Conservation (phyloP, 257 asterid species). For the Solanum bulbocastanum region DNA sequence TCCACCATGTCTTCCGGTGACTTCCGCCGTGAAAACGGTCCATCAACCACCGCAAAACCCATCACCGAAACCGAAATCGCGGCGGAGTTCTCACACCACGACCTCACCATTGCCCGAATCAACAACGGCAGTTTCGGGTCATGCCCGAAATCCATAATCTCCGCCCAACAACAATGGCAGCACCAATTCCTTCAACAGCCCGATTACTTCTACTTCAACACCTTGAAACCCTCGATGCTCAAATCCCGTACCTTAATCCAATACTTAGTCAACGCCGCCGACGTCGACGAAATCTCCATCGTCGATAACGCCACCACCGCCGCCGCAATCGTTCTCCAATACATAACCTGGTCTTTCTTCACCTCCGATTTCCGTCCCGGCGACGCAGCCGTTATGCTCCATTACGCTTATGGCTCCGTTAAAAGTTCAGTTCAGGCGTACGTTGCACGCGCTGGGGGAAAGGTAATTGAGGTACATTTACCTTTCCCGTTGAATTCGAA, state of each 20-base stretch:
- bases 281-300: conserved; percentile 62
- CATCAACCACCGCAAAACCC: background rate
- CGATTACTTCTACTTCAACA: conserved; percentile 54
- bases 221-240: conserved; percentile 52
- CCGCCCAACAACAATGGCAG: conserved; percentile 71
- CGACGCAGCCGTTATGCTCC: conserved; percentile 64
- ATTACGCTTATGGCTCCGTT: conserved; percentile 76
- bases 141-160: conserved; percentile 66
- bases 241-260: conserved; percentile 43
- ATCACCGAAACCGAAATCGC: conserved; percentile 33
- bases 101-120: conserved; percentile 52
- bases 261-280: conserved; percentile 58
- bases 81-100: conserved; percentile 75
- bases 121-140: conserved; percentile 93
- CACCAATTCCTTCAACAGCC: conserved; percentile 71
- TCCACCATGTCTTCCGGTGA: conserved; percentile 13
- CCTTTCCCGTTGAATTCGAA: conserved; percentile 62
- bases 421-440: conserved; percentile 75
- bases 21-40: background rate
- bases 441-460: conserved; percentile 78
- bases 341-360: conserved; percentile 54
- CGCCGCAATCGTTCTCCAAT: conserved; percentile 73
- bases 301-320: conserved; percentile 96
- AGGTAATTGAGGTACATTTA: conserved; percentile 64
- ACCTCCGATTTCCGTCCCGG: conserved; percentile 34